Base-by-base conservation (phyloP, 1,139 yeast species). In the Protomyces inouyei region DNA sequence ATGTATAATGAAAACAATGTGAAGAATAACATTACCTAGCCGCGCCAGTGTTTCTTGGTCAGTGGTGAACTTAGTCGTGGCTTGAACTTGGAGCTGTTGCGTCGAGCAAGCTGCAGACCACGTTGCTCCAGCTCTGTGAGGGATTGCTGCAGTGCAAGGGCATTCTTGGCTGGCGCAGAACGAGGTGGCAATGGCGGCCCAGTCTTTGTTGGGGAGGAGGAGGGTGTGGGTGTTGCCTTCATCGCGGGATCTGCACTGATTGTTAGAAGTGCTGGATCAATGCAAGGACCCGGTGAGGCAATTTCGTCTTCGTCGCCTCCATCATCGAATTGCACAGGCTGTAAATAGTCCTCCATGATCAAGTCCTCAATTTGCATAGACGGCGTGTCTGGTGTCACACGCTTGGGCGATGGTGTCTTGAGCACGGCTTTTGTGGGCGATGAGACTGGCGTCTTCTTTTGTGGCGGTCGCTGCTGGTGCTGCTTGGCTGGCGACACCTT, bases 1-100 rank as follows among this genome's bases (percentile, higher is more conserved):
- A 21, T 16, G 12, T 43, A 43, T 21, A 43, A 43, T 5, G 25
- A 43, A 43, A 10, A n/a, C 5, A 43, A 16, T 18, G 2, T 23
- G 37, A 57, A 35, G 18, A 51, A 51, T 10, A 32, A 16, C 16
- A 14, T 23, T 14, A 16, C 54, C 40, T 40, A 52, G 32, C 36
- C 53, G 18, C 57, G 56, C 63, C 63, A 59, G 10, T 51, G 23
- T 21, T 52, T 52, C 45, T 59, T 59, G 43, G 63, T 40, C 3
- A 59, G 43, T 3, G 63, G 63, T 25, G 63, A 59, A 28, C 63
- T 59, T 1, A 59, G 36, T 28, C 52, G 46, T 2, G 63, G 63
- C 32, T 55, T 52, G 55, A 59, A 59, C 18, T 59, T 59, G 35
- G 25, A 46, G 35, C 57, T 52, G 45, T 59, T 59, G 46, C 63